phyloP scores from a whole-genome alignment of 2,329 filamentous ascomycete genomes.

The Colletotrichum sublineola region DNA sequence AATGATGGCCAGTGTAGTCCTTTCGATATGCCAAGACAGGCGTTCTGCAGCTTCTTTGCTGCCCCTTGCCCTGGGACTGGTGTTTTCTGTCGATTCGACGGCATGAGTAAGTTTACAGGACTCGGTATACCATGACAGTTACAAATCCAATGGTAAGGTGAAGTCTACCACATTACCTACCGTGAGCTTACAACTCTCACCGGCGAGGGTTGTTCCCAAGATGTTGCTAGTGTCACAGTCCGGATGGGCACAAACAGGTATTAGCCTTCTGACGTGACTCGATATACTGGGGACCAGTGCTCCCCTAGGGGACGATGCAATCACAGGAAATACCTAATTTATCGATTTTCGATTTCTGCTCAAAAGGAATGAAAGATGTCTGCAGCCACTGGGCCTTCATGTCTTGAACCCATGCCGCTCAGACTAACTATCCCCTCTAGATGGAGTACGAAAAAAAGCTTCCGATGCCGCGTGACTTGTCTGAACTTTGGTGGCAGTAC shows the following conservation, averaged over 20 bases:
- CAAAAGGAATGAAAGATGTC: background rate
- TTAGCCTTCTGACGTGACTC: background rate
- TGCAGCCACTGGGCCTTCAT: background rate
- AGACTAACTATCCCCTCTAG: background rate
- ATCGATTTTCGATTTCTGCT: background rate
- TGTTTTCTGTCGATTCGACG: background rate
- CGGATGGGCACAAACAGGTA: background rate
- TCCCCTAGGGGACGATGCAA: background rate
- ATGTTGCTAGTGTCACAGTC: background rate
- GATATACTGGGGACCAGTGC: background rate
- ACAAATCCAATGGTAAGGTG: too few relatives aligned
- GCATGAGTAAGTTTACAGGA: background rate
- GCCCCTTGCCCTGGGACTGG: background rate
- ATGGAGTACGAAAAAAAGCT: too few relatives aligned
- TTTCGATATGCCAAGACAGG: background rate
- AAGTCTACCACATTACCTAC: background rate
- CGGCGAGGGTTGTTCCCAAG: background rate
- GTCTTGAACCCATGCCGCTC: background rate
- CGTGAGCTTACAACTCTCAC: background rate
- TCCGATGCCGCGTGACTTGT: background rate
- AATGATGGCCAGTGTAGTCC: background rate
- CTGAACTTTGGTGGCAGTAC: background rate
- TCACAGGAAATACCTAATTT: background rate
- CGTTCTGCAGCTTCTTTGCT: background rate
- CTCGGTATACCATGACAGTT: background rate